A percentile compares a stretch with the other conserved stretches of the same genome.
These are phyloP conservation scores for Choiromyces venosus DNA, from an alignment of 495 filamentous ascomycete species.

Conservation along the genomic window DNA sequence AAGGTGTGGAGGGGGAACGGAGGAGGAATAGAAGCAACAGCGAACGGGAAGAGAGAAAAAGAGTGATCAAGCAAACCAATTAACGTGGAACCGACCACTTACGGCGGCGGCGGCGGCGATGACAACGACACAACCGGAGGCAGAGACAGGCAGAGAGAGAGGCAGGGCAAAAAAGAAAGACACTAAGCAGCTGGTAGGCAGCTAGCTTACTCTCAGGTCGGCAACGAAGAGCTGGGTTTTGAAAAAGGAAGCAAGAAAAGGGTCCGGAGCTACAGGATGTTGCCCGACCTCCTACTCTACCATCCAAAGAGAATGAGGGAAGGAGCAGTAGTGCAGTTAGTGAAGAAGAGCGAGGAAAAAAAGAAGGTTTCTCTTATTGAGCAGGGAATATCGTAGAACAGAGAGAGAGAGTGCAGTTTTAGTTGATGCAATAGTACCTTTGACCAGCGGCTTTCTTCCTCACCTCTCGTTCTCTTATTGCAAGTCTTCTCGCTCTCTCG, in stretches of 20 bases:
- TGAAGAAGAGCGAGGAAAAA: background rate
- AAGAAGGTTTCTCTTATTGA: background rate
- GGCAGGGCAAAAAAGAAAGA: conserved; percentile 2
- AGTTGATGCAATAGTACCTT: background rate
- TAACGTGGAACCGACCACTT: background rate
- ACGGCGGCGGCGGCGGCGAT: background rate
- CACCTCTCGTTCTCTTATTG: background rate
- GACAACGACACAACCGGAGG: conserved; percentile 11
- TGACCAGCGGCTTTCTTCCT: background rate
- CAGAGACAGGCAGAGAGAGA: background rate
- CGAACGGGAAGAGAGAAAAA: conserved; percentile 14
- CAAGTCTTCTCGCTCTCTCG: background rate
- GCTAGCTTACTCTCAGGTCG: background rate
- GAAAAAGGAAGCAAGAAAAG: background rate
- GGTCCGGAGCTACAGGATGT: background rate
- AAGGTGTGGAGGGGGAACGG: background rate
- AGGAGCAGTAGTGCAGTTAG: background rate
- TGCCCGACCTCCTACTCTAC: background rate
- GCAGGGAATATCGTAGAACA: background rate
- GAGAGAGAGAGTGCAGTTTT: background rate
- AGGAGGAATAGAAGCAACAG: conserved; percentile 14
- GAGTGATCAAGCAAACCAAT: conserved; percentile 17
- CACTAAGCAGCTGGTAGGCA: conserved; percentile 1
- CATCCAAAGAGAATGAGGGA: background rate
- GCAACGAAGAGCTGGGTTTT: background rate